phyloP scores from a whole-genome alignment of 495 filamentous ascomycete genomes.

The Neurospora sp. region DNA sequence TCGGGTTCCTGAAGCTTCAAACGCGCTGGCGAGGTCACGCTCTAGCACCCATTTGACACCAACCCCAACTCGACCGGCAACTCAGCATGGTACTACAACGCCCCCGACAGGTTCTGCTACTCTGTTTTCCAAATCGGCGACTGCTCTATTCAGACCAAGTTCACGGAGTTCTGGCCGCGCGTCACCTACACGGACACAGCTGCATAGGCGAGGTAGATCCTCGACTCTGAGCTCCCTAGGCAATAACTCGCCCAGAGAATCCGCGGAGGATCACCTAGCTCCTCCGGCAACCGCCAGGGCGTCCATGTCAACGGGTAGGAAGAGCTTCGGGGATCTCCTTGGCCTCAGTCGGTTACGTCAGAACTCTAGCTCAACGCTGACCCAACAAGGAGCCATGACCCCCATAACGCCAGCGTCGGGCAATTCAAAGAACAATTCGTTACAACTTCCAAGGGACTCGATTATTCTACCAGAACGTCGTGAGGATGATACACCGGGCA shows the following conservation, averaged over 20 bases:
- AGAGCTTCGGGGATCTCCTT: constrained; percentile 84
- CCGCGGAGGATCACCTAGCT: constrained; percentile 48
- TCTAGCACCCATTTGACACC: constrained; percentile 23
- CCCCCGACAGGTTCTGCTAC: constrained; percentile 21
- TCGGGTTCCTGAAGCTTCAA: constrained; percentile 12
- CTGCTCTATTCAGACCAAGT: constrained; percentile 47
- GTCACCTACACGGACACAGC: constrained; percentile 49
- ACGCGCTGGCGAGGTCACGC: constrained; percentile 8
- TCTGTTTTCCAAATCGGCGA: constrained; percentile 28
- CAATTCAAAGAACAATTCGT: constrained; percentile 61
- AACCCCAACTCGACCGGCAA: constrained; percentile 43
- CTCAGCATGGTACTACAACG: constrained; percentile 29
- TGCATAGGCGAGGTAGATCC: constrained; percentile 61
- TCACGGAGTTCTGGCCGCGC: constrained; percentile 64
- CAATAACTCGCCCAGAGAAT: constrained; percentile 34
- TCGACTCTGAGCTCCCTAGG: constrained; percentile 77
- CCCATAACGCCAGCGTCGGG: constrained; percentile 54
- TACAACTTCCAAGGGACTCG: constrained; percentile 49
- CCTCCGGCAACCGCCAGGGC: constrained; percentile 49
- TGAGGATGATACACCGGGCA: constrained; percentile 82
- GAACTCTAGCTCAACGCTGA: constrained; percentile 50
- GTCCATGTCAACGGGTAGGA: constrained; percentile 76
- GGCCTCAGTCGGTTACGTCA: constrained; percentile 66
- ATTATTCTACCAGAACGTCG: constrained; percentile 68
- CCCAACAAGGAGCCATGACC: constrained; percentile 51